phyloP scores from a whole-genome alignment of 2,329 filamentous ascomycete species.

The Cadophora sp. region DNA sequence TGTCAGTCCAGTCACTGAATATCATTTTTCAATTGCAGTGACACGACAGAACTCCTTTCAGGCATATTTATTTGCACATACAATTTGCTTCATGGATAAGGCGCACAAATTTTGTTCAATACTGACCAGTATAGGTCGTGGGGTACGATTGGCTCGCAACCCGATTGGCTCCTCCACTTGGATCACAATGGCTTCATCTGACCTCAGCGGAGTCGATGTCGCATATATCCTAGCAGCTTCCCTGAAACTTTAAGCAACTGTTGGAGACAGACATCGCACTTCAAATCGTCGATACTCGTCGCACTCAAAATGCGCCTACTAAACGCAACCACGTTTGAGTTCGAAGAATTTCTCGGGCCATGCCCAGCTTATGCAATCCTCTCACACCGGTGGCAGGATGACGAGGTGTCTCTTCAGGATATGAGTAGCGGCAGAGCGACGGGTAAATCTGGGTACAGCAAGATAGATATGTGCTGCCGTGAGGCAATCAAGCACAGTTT shows the following conservation, averaged over 20 bases:
- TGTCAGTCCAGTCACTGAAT: neutral
- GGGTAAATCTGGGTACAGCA: neutral
- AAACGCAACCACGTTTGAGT: conserved; percentile 21
- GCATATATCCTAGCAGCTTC: no score
- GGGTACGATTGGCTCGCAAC: neutral
- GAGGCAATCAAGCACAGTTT: conserved; percentile 6
- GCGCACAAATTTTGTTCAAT: neutral
- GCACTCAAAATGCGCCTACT: conserved; percentile 29
- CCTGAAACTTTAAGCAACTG: neutral
- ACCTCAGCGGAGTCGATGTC: neutral
- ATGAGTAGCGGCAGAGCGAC: conserved; percentile 38
- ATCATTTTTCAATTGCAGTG: neutral
- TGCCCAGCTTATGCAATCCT: conserved; percentile 45
- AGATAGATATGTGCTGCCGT: conserved; percentile 4
- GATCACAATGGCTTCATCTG: neutral
- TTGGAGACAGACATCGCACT: neutral
- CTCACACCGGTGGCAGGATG: conserved; percentile 45
- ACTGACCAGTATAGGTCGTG: neutral
- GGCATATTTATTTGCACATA: neutral
- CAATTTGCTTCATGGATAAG: neutral
- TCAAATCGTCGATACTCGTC: neutral
- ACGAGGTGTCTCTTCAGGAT: conserved; percentile 43
- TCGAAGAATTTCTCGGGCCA: conserved; percentile 27
- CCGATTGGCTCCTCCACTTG: neutral
- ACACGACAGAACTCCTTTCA: neutral